Conservation (phyloP, 805 yeast genomes). For the Lachancea nothofagi region DNA sequence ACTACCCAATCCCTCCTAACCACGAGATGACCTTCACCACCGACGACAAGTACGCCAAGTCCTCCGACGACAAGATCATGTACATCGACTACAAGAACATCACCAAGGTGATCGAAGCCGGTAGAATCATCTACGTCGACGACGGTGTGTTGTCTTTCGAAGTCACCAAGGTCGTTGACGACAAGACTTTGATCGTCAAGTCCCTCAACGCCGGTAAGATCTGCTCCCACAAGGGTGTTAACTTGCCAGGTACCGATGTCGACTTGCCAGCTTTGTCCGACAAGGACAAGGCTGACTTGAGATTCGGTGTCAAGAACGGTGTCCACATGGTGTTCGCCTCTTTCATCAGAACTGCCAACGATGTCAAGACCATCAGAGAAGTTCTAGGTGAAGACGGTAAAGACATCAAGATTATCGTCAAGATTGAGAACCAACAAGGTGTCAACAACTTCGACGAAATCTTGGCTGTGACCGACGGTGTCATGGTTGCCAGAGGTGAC, state of each 20-base stretch:
- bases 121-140: conserved; percentile 90
- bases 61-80: conserved; percentile 77
- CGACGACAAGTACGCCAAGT: conserved; percentile 67
- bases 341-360: conserved; percentile 91
- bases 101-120: conserved; percentile 83
- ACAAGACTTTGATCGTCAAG: conserved; percentile 73
- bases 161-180: conserved; percentile 80
- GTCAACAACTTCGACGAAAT: conserved; percentile 98
- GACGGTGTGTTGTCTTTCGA: conserved; percentile 97
- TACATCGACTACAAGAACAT: conserved; percentile 93
- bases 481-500: conserved; percentile 99
- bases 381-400: conserved; percentile 97
- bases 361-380: conserved; percentile 82
- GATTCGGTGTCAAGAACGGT: conserved; percentile 93
- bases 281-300: conserved; percentile 88
- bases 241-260: conserved; percentile 97
- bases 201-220: conserved; percentile 94
- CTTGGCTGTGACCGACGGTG: conserved; percentile 93
- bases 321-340: conserved; percentile 99
- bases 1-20: conserved; percentile 75
- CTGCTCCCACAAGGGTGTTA: conserved; percentile 97
- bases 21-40: conserved; percentile 94
- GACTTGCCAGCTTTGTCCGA: conserved; percentile 97
- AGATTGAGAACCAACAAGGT: conserved; percentile 99
- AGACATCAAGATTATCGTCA: conserved; percentile 91